Percentiles rank a stretch among this genome's conserved stretches.
These are phyloP conservation scores for Nigrospora osmanthi DNA, from an alignment of 2,329 filamentous ascomycete species.

Conservation along the genomic window DNA sequence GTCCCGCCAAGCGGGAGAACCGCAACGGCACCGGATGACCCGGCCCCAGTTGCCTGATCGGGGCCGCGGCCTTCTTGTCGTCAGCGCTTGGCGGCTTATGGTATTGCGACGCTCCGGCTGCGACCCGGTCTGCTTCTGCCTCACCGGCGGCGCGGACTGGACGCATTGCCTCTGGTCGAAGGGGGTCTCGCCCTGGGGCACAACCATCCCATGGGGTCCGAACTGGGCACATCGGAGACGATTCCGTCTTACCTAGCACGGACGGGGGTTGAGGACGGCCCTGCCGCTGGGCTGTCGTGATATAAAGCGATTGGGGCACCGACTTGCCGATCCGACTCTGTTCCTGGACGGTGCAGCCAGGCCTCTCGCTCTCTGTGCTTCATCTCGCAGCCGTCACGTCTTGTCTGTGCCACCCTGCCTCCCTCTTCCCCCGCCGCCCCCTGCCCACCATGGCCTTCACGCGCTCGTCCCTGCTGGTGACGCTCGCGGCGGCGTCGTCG, in stretches of 20 bases:
- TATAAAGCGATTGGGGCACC: neutral
- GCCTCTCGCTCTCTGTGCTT: neutral
- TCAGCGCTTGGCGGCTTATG: too few species aligned
- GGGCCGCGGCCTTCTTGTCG: too few species aligned
- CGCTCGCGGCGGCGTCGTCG: neutral
- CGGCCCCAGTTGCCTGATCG: too few species aligned
- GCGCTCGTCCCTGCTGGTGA: neutral
- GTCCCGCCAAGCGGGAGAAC: too few species aligned
- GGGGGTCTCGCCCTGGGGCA: neutral
- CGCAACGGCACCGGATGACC: too few species aligned
- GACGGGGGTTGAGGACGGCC: neutral
- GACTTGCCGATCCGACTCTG: neutral
- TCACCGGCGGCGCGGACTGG: neutral
- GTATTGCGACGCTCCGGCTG: too few species aligned
- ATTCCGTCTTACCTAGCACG: neutral
- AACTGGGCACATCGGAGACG: neutral
- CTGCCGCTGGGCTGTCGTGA: too few species aligned
- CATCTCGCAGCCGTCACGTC: neutral
- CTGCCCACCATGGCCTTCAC: neutral
- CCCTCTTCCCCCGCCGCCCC: neutral
- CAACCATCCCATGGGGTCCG: neutral
- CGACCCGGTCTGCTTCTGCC: neutral
- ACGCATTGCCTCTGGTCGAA: neutral
- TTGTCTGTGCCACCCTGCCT: neutral
- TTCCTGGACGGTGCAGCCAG: neutral